Evolutionary conservation across 2,329 filamentous ascomycete species (phyloP).

Genomic region (Pezizomycotina sp.): DNA sequence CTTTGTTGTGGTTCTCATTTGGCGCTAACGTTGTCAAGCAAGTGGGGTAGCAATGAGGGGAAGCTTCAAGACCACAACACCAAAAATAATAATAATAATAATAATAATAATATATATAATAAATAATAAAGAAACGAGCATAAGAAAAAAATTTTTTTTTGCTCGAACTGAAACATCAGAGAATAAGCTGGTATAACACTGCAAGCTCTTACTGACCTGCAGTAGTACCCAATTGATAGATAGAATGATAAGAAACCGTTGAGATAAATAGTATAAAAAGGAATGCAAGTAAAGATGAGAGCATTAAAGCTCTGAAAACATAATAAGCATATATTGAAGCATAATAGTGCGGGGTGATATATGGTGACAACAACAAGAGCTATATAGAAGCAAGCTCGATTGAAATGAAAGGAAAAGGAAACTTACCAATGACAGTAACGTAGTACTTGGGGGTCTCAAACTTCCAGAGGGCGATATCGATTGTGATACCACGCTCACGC

Average conservation of each 20-base stretch:
- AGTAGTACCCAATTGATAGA: too few relatives aligned
- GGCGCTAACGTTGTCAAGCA: too few relatives aligned
- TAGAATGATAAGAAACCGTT: too few relatives aligned
- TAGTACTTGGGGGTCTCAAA: slow-evolving; percentile 98
- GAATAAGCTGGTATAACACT: slow-evolving; percentile 8
- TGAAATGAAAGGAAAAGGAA: slow-evolving; percentile 1
- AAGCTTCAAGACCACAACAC: too few relatives aligned
- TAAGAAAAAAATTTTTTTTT: too few relatives aligned
- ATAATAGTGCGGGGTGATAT: slow-evolving; percentile 8
- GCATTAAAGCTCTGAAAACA: too few relatives aligned
- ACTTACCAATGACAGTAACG: slow-evolving; percentile 88
- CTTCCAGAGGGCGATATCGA: slow-evolving; percentile 99
- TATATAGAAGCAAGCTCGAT: neutral
- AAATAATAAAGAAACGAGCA: slow-evolving; percentile 2
- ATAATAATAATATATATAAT: neutral
- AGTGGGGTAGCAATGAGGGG: too few relatives aligned
- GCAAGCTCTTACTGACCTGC: too few relatives aligned
- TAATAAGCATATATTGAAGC: slow-evolving; percentile 17
- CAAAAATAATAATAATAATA: slow-evolving; percentile 8
- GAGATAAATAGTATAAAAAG: too few relatives aligned
- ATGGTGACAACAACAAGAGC: neutral
- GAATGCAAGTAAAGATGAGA: too few relatives aligned
- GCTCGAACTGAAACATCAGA: neutral
- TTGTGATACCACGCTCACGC: slow-evolving; percentile 99
- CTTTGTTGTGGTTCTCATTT: too few relatives aligned